These are phyloP conservation scores for Nissolia schottii DNA, from an alignment of 306 rosid species.

Conservation along the genomic window DNA sequence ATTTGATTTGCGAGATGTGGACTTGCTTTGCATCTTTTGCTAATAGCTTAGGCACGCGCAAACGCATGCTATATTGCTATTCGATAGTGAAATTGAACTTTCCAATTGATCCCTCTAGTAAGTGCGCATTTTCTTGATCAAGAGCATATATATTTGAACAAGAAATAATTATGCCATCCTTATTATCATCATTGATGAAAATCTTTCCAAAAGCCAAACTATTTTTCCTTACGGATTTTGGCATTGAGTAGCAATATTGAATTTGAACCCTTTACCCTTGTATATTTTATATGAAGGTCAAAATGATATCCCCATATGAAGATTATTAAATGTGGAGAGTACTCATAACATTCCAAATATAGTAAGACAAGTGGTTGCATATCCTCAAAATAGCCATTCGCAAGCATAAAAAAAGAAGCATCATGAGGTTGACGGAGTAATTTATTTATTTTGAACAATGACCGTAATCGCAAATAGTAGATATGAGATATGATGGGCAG, in stretches of 20 bases:
- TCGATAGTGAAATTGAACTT: conserved; percentile 27
- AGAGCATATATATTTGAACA: conserved; percentile 19
- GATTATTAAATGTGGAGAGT: conserved; percentile 8
- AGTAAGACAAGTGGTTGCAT: conserved; percentile 38
- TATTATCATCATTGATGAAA: conserved; percentile 41
- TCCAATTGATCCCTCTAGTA: conserved; percentile 31
- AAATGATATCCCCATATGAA: conserved; percentile 18
- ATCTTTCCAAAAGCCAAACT: conserved; percentile 9
- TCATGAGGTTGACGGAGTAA: conserved; percentile 21
- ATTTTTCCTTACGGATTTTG: conserved; percentile 36
- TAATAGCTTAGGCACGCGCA: conserved; percentile 40
- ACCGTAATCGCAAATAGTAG: conserved; percentile 22
- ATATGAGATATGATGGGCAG: conserved; percentile 40
- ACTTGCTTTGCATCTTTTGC: conserved; percentile 21
- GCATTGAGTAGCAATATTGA: conserved; percentile 41
- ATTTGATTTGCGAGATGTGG: conserved; percentile 19
- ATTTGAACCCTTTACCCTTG: conserved; percentile 27
- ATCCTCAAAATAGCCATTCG: conserved; percentile 16
- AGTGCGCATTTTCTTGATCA: conserved; percentile 51
- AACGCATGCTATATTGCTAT: conserved; percentile 32
- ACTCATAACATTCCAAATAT: conserved; percentile 22
- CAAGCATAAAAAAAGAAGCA: conserved; percentile 15
- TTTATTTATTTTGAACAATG: conserved; percentile 19
- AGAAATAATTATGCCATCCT: not conserved
- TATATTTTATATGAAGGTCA: conserved; percentile 28